These are phyloP conservation scores for Cymodocea nodosa DNA, from an alignment of 116 monocot species.

Conservation along the genomic window DNA sequence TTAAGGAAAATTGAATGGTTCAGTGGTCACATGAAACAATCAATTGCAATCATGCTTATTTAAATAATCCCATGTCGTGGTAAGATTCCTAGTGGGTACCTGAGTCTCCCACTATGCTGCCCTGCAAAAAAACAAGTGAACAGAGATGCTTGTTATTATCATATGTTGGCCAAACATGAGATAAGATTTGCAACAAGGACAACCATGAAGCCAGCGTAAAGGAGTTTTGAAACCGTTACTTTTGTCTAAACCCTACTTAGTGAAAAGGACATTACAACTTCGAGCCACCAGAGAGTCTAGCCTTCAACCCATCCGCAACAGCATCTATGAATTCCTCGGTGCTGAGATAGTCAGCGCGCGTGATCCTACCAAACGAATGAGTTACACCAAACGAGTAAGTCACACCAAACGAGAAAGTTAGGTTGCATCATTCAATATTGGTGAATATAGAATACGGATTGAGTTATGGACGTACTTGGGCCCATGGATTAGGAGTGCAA, in stretches of 20 bases:
- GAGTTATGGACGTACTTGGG: slow-evolving; percentile 27
- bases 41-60: too few species aligned
- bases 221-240: not conserved
- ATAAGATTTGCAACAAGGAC: not conserved
- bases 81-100: not conserved
- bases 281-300: slow-evolving; percentile 22
- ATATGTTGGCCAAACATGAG: not conserved
- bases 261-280: slow-evolving; percentile 17
- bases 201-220: too few species aligned
- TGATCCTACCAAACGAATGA: slow-evolving; percentile 32
- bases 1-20: too few species aligned
- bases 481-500: slow-evolving; percentile 90
- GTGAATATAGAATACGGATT: not conserved
- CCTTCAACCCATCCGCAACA: slow-evolving; percentile 52
- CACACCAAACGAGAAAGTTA: slow-evolving; percentile 1
- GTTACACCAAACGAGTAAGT: too few species aligned
- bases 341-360: slow-evolving; percentile 54
- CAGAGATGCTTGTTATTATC: not conserved
- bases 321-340: slow-evolving; percentile 89
- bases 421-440: not conserved
- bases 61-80: too few species aligned
- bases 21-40: too few species aligned
- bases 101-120: not conserved
- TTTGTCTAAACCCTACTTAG: slow-evolving; percentile 1
- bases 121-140: not conserved